Percentiles rank a stretch among this genome's conserved stretches.
These are phyloP conservation scores for Pleurotus cornucopiae DNA, from an alignment of 768 basidiomycete genomes.

Conservation along the genomic window DNA sequence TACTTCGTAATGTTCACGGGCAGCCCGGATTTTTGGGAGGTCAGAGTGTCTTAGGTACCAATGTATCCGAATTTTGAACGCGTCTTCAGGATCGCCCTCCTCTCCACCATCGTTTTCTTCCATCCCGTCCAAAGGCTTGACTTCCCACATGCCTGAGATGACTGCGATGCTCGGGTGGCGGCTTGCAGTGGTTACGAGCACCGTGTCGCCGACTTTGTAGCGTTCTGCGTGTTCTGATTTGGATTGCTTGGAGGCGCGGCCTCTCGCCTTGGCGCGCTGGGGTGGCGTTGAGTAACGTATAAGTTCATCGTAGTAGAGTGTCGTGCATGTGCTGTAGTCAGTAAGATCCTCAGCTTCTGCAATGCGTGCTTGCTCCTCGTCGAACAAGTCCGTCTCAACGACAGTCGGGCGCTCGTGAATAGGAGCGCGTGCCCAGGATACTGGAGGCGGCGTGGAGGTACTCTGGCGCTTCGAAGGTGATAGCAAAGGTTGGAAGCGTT, in stretches of 20 bases:
- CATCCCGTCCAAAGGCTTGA: constrained; percentile 14
- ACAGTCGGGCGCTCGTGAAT: constrained; percentile 3
- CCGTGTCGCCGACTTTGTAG: constrained; percentile 63
- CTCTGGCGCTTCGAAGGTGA: neutral
- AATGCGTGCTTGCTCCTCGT: constrained; percentile 7
- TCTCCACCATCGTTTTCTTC: constrained; percentile 24
- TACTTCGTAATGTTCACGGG: constrained; percentile 59
- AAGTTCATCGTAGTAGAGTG: constrained; percentile 7
- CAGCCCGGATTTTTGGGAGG: constrained; percentile 54
- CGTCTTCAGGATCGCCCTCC: constrained; percentile 23
- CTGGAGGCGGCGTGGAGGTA: neutral
- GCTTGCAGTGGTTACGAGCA: constrained; percentile 52
- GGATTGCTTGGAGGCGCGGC: constrained; percentile 16
- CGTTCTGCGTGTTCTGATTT: neutral
- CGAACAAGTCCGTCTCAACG: constrained; percentile 6
- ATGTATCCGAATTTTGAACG: constrained; percentile 58
- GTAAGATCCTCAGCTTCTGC: neutral
- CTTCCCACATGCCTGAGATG: constrained; percentile 68
- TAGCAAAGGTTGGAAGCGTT: constrained; percentile 11
- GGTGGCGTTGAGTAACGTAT: constrained; percentile 3
- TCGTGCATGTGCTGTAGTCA: neutral
- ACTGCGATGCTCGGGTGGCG: constrained; percentile 62
- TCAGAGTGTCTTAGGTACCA: constrained; percentile 74
- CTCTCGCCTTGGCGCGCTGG: neutral
- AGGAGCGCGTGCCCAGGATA: constrained; percentile 6